These are phyloP conservation scores for Cutaneotrichosporon mucoides DNA, from an alignment of 1,284 basidiomycete species.

Conservation along the genomic window DNA sequence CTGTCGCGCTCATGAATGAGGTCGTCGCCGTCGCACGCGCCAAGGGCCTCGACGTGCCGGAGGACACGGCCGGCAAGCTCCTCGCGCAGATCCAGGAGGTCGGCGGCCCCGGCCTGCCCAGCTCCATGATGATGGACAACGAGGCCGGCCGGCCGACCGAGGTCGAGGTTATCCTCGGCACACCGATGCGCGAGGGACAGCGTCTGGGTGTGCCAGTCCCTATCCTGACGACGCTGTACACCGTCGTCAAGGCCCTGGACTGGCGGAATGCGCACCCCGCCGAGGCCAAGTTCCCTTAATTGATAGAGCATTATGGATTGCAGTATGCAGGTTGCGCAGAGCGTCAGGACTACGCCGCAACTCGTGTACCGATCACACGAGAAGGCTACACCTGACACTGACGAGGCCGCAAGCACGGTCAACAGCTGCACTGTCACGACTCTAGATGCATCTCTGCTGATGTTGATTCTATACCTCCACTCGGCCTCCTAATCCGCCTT, in stretches of 20 bases:
- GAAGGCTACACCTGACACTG: too few species aligned
- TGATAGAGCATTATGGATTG: too few species aligned
- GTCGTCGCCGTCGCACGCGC: conserved; percentile 47
- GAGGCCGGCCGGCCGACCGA: conserved; percentile 41
- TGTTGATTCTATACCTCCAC: too few species aligned
- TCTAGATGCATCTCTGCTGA: not conserved
- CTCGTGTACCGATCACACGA: too few species aligned
- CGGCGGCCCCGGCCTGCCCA: conserved; percentile 38
- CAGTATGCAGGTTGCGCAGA: too few species aligned
- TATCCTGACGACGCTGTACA: conserved; percentile 45
- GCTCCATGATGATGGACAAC: conserved; percentile 46
- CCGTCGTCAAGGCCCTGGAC: conserved; percentile 46
- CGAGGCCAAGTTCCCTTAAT: conserved; percentile 13
- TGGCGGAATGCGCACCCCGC: conserved; percentile 41
- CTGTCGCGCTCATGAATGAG: conserved; percentile 43
- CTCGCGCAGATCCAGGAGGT: conserved; percentile 42
- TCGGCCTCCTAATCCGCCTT: not conserved
- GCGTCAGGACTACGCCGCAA: too few species aligned
- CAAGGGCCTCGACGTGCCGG: conserved; percentile 46
- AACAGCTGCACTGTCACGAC: too few species aligned
- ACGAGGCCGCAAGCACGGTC: too few species aligned
- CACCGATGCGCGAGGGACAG: conserved; percentile 46
- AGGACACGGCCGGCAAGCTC: conserved; percentile 39
- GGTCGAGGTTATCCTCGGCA: conserved; percentile 46
- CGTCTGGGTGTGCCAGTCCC: conserved; percentile 47